A percentile compares a stretch with the other conserved stretches of the same genome.
Conservation (phyloP, 192 early-diverging fungal genomes). For the Coemansia sp. region DNA sequence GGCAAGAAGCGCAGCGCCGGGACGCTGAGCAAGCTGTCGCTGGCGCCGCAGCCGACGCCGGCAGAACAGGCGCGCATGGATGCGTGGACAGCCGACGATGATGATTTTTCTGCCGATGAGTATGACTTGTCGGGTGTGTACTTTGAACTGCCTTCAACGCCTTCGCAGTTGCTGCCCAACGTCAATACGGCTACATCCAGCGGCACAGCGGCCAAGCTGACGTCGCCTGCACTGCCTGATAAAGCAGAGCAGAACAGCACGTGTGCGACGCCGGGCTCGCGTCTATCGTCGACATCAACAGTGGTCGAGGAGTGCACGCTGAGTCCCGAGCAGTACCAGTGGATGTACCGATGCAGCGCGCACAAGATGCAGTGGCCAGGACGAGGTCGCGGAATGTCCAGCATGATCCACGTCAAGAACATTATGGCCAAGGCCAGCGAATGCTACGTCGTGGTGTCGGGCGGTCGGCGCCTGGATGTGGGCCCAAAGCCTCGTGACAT, state of each 20-base stretch:
- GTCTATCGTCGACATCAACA: conserved; percentile 50
- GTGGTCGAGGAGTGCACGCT: conserved; percentile 35
- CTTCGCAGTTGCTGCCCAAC: background rate
- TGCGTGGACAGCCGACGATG: conserved; percentile 48
- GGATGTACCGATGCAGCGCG: conserved; percentile 36
- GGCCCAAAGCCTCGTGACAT: conserved; percentile 12
- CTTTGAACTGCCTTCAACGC: conserved; percentile 35
- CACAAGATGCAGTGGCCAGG: conserved; percentile 45
- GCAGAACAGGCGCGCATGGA: conserved; percentile 45
- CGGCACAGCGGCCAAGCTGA: background rate
- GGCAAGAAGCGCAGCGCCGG: conserved; percentile 17
- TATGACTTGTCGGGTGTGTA: conserved; percentile 46
- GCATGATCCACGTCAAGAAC: conserved; percentile 42
- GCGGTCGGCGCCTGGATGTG: conserved; percentile 30
- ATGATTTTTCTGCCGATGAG: conserved; percentile 40
- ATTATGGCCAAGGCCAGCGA: conserved; percentile 47
- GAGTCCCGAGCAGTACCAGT: conserved; percentile 40
- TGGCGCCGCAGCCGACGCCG: conserved; percentile 25
- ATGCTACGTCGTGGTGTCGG: conserved; percentile 28
- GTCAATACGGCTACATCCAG: background rate
- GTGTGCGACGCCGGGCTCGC: conserved; percentile 25
- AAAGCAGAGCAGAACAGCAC: conserved; percentile 1
- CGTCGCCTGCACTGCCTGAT: background rate
- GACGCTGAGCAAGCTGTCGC: conserved; percentile 20
- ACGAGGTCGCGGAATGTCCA: conserved; percentile 25